Evolutionary conservation across 352 stramenopile genomes (phyloP).

Genomic region (Globisporangium radiosum): DNA sequence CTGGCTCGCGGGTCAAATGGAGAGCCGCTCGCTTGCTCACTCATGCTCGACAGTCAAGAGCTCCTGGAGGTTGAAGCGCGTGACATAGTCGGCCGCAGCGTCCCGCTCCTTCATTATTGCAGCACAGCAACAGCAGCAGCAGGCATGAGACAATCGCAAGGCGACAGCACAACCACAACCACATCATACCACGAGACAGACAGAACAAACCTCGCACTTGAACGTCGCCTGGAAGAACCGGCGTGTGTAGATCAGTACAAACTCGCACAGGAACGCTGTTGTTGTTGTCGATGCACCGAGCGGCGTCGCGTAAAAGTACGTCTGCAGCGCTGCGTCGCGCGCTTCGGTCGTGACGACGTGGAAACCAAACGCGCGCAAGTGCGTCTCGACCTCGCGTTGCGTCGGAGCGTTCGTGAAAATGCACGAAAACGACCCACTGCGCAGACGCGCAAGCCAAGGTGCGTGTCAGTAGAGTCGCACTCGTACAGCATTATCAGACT

Average conservation of each 20-base stretch:
- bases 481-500: too few relatives aligned
- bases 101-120: slow-evolving; percentile 28
- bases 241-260: slow-evolving; percentile 61
- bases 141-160: slow-evolving; percentile 6
- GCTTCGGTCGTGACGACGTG: slow-evolving; percentile 47
- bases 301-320: slow-evolving; percentile 65
- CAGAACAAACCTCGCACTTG: slow-evolving; percentile 54
- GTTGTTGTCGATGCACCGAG: slow-evolving; percentile 22
- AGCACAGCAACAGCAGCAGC: slow-evolving; percentile 1
- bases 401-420: slow-evolving; percentile 50
- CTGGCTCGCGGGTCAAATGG: neutral
- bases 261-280: slow-evolving; percentile 63
- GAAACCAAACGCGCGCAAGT: slow-evolving; percentile 42
- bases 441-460: neutral
- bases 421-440: slow-evolving; percentile 70
- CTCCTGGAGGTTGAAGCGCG: slow-evolving; percentile 67
- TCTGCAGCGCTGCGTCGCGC: slow-evolving; percentile 50
- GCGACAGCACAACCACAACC: too few relatives aligned
- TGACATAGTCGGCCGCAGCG: slow-evolving; percentile 50
- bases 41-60: slow-evolving; percentile 31
- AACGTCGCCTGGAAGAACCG: slow-evolving; percentile 82
- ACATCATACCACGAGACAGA: too few relatives aligned
- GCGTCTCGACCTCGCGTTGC: slow-evolving; percentile 31
- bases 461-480: too few relatives aligned
- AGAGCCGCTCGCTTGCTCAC: neutral